Percentiles rank a stretch among this genome's conserved stretches.
These are phyloP conservation scores for Bathelium albidoporum DNA, from an alignment of 495 filamentous ascomycete genomes.

Conservation along the genomic window DNA sequence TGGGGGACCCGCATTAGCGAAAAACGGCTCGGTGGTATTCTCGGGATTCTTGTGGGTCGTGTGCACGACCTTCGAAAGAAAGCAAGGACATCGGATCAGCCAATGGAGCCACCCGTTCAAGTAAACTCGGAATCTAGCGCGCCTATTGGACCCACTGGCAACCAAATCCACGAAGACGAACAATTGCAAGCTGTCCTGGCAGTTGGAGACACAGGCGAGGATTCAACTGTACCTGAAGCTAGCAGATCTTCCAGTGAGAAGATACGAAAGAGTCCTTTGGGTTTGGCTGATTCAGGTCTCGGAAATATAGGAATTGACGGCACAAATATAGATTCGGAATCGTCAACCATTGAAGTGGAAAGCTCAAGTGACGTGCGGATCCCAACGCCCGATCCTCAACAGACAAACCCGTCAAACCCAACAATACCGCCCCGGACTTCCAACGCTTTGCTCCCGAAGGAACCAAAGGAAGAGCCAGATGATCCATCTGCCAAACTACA, in stretches of 20 bases:
- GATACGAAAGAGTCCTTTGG: not conserved
- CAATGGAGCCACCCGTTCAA: not conserved
- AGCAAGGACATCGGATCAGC: not conserved
- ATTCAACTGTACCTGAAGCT: not conserved
- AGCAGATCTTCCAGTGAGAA: not conserved
- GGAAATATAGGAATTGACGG: not conserved
- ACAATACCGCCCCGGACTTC: too few species aligned
- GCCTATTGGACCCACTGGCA: not conserved
- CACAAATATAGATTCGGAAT: not conserved
- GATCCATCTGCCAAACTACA: conserved; percentile 39
- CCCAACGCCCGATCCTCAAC: too few species aligned
- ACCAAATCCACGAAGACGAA: not conserved
- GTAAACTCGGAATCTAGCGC: not conserved
- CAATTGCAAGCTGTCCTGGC: not conserved
- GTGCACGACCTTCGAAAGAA: conserved; percentile 51
- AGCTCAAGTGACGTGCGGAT: not conserved
- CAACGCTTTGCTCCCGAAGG: conserved; percentile 7
- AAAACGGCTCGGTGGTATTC: conserved; percentile 53
- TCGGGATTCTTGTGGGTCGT: conserved; percentile 59
- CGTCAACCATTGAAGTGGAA: not conserved
- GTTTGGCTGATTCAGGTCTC: not conserved
- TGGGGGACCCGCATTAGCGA: conserved; percentile 23
- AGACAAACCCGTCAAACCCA: too few species aligned
- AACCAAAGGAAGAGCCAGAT: not conserved
- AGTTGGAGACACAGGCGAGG: not conserved